Evolutionary conservation across 202 grass and related monocot genomes (phyloP), one percentile per base, ranked within the genome.

Genomic region (Setaria viridis): DNA sequence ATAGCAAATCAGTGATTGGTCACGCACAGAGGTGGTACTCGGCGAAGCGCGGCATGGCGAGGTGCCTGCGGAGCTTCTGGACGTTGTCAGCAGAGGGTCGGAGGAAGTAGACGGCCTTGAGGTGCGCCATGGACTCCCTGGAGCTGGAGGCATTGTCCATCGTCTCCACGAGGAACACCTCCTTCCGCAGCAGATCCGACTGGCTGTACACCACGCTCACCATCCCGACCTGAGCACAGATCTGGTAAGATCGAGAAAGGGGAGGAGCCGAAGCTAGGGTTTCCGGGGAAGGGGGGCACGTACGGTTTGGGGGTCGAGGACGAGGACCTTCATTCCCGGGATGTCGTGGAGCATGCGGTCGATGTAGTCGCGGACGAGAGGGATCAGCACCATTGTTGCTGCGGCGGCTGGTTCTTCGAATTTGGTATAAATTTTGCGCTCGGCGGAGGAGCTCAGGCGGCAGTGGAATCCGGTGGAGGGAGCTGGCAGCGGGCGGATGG

Each of bases 161-260:
- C 39, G 90, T 92, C 85, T 95, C 93, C 59, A 95, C 96, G 50
- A 99, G 90, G 80, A 99, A 99, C n/a, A 99, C 96, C 88, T 99
- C 96, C 84, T 99, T 94, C 76, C 87, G 84, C 69, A 99, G 88
- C 77, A 99, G 86, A 84, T 96, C 93, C 51, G 96, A 94, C 81
- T 99, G 97, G 76, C 91, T 94, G 80, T 99, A 99, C 76, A 95
- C 96, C 21, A 99, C 96, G 91, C 93, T 99, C 71, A 99, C 90
- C 80, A 94, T 94, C 73, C 94, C 91, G 15, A 99, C 90, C 93
- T 94, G 72, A 37, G 25, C 19, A 25, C 35, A 72, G 80, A 81
- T 84, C 70, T 78, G 58, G 60, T 82, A 20, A 91, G 70, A 71
- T 33, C 62, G 2, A 71, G 49, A 34, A 4, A 39, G 50, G 19